These are phyloP conservation scores for Acmispon strigosus DNA, from an alignment of 306 rosid genomes.

Conservation along the genomic window DNA sequence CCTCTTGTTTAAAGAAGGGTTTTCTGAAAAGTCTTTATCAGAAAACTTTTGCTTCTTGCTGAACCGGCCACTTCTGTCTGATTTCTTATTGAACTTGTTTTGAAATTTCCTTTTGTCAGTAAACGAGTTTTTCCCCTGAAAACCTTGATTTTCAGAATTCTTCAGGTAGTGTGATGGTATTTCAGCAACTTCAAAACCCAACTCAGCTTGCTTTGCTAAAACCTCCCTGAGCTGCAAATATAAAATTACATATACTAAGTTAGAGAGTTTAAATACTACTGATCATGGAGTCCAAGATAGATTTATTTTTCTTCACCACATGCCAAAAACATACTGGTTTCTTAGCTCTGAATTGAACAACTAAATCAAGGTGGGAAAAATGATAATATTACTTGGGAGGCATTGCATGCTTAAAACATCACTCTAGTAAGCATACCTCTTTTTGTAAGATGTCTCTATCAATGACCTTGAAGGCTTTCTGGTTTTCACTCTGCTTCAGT, in stretches of 20 bases:
- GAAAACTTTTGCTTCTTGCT: conserved; percentile 51
- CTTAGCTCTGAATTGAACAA: conserved; percentile 11
- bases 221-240: conserved; percentile 76
- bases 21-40: conserved; percentile 12
- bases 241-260: neutral
- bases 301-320: neutral
- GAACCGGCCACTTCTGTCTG: conserved; percentile 26
- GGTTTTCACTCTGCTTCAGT: conserved; percentile 45
- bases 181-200: conserved; percentile 95
- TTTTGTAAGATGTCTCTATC: conserved; percentile 50
- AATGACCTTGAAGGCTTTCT: conserved; percentile 17
- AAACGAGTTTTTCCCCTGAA: conserved; percentile 24
- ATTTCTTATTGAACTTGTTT: conserved; percentile 44
- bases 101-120: conserved; percentile 30
- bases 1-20: conserved; percentile 24
- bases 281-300: neutral
- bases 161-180: conserved; percentile 65
- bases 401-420: neutral
- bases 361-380: neutral
- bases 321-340: neutral
- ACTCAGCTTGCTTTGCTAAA: conserved; percentile 83
- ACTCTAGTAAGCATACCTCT: conserved; percentile 40
- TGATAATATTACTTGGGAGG: neutral
- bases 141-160: conserved; percentile 36
- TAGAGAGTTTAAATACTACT: neutral